A percentile compares a stretch with the other conserved stretches of the same genome.
Conservation (phyloP, 192 early-diverging fungal species). For the Oehlia diaphana region DNA sequence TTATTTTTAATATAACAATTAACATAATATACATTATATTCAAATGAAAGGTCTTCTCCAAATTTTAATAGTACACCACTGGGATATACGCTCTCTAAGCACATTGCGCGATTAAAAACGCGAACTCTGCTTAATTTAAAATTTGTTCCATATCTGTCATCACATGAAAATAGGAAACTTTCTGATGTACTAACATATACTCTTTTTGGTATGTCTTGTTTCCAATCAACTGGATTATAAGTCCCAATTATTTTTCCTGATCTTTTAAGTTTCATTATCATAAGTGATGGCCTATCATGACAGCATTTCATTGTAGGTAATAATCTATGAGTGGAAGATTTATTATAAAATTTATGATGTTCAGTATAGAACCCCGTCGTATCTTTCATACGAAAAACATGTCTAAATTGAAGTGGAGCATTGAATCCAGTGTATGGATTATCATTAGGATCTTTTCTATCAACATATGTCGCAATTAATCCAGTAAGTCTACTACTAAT, state of each 20-base stretch:
- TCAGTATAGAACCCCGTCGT: neutral
- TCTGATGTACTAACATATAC: neutral
- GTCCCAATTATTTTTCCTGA: constrained; percentile 12
- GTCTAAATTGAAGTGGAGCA: neutral
- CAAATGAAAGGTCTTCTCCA: constrained; percentile 2
- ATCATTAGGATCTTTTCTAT: neutral
- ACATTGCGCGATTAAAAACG: neutral
- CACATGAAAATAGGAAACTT: constrained; percentile 16
- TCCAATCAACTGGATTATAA: constrained; percentile 10
- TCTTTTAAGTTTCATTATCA: constrained; percentile 21
- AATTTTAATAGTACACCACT: constrained; percentile 11
- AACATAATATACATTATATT: neutral
- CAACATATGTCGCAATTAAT: neutral
- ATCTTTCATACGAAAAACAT: constrained; percentile 1
- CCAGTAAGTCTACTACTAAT: constrained; percentile 8
- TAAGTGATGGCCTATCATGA: constrained; percentile 5
- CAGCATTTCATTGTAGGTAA: constrained; percentile 20
- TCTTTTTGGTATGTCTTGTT: neutral
- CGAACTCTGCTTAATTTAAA: constrained; percentile 4
- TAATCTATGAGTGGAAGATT: neutral
- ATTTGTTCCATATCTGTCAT: constrained; percentile 7
- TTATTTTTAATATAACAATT: neutral
- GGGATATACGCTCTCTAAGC: neutral
- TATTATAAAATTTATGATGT: constrained; percentile 1
- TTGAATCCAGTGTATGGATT: neutral